These are phyloP conservation scores for Kalaharituber pfeilii DNA, from an alignment of 2,329 filamentous ascomycete species.

Conservation along the genomic window DNA sequence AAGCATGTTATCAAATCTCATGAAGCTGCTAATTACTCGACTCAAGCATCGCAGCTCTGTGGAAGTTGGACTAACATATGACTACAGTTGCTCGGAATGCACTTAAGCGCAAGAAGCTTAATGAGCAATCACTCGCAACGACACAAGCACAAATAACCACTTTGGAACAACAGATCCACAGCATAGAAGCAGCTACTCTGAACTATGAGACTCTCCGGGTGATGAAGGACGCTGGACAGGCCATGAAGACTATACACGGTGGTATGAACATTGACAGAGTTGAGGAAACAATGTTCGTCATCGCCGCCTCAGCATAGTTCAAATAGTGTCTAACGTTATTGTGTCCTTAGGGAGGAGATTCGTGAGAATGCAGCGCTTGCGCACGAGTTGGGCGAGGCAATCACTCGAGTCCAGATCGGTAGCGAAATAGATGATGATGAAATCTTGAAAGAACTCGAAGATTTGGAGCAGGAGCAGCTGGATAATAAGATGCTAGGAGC, in stretches of 20 bases:
- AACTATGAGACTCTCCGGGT: conserved; percentile 90
- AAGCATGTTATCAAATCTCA: neutral
- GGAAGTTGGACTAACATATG: too few relatives aligned
- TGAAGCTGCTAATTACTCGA: neutral
- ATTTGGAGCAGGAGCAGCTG: conserved; percentile 76
- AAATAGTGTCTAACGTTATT: conserved; percentile 24
- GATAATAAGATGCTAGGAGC: conserved; percentile 68
- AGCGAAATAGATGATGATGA: conserved; percentile 69
- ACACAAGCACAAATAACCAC: conserved; percentile 79
- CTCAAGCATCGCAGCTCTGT: too few relatives aligned
- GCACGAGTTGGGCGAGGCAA: conserved; percentile 78
- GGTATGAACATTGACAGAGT: conserved; percentile 87
- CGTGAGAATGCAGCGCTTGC: conserved; percentile 83
- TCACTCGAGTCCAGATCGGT: conserved; percentile 51
- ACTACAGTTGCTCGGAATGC: conserved; percentile 76
- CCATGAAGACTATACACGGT: conserved; percentile 86
- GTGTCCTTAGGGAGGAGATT: conserved; percentile 71
- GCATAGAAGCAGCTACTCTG: conserved; percentile 96
- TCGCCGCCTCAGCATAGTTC: neutral
- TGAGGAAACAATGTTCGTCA: conserved; percentile 74
- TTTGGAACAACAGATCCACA: conserved; percentile 85
- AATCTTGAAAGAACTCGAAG: conserved; percentile 67
- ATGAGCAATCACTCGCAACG: conserved; percentile 81
- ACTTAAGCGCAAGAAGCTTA: conserved; percentile 81
- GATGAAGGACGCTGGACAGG: conserved; percentile 77